phyloP scores from a whole-genome alignment of 177 flowering plant species.

The Telopea speciosissima region DNA sequence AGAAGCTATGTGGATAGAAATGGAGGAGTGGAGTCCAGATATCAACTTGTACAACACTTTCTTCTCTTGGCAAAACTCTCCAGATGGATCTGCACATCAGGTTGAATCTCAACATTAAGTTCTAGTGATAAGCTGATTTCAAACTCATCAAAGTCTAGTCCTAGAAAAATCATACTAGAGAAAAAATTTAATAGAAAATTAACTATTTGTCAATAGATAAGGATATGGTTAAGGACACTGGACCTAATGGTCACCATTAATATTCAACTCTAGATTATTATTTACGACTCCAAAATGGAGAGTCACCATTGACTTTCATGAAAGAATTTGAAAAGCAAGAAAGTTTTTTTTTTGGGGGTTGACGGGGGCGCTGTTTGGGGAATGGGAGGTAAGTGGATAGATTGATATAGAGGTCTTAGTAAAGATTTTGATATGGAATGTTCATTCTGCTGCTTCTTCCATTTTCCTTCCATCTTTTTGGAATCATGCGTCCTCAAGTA shows the following conservation, averaged over 20 bases:
- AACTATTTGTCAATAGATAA: not conserved
- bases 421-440: too few relatives aligned
- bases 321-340: not conserved
- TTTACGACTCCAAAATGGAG: not conserved
- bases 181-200: too few relatives aligned
- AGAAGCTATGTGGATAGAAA: conserved; percentile 85
- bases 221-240: not conserved
- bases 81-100: conserved; percentile 58
- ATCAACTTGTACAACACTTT: conserved; percentile 83
- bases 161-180: not conserved
- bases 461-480: too few relatives aligned
- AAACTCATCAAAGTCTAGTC: not conserved
- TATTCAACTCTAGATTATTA: not conserved
- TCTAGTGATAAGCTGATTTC: not conserved
- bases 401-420: too few relatives aligned
- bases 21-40: conserved; percentile 95
- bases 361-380: too few relatives aligned
- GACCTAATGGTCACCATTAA: not conserved
- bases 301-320: not conserved
- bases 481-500: too few relatives aligned
- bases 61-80: conserved; percentile 80
- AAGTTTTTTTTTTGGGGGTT: too few relatives aligned
- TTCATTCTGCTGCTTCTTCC: too few relatives aligned
- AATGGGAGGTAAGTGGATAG: too few relatives aligned
- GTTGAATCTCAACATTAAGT: conserved; percentile 4